Evolutionary conservation across 768 basidiomycete genomes (phyloP), one percentile per base, ranked within the genome.

Genomic region (Amanita pallidorosea): DNA sequence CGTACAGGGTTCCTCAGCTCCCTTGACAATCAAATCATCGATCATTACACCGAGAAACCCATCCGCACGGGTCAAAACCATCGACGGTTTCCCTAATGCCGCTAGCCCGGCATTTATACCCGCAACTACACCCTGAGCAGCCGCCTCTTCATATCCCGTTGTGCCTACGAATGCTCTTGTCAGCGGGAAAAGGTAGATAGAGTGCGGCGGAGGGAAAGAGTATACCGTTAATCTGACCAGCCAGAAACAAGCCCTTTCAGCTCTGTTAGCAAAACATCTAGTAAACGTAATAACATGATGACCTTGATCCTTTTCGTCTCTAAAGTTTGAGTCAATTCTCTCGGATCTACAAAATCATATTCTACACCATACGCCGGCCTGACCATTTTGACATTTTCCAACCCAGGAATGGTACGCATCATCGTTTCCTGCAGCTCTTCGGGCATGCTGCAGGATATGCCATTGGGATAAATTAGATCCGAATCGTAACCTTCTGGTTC

Each of bases 131-230:
- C 92, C 92, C 62, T 94, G 92, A 3, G 88, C 89, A 2, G 88
- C 92, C 1, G 92, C 92, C 67, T 95, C 92, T 62, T 95, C 92
- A 61, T 95, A 95, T 4, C 92, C 92, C 2, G 92, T 95, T 1
- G 92, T 95, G 9, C 86, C 85, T 80, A 47, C 54, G 9, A 33
- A 33, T 13, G 13, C 40, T 37, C 17, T 15, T 23, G 13, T 45
- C 17, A 29, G 4, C 7, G 11, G 7, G 15, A 22, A 15, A 11
- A 8, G 13, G 17, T 27, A 4, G 23, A 4, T 27, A 4, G 23
- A 4, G 7, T 13, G 23, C 7, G n/a, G 6, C 9, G 23, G 23
- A 27, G 33, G n/a, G 13, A 17, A 15, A n/a, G 15, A 31, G 11
- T 31, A 2, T 52, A 74, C 86, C 86, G 57, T 93, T 94, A 58